Evolutionary conservation across 1,139 yeast genomes (phyloP), one percentile per base, ranked within the genome.

Genomic region (Waltiozyma solani): DNA sequence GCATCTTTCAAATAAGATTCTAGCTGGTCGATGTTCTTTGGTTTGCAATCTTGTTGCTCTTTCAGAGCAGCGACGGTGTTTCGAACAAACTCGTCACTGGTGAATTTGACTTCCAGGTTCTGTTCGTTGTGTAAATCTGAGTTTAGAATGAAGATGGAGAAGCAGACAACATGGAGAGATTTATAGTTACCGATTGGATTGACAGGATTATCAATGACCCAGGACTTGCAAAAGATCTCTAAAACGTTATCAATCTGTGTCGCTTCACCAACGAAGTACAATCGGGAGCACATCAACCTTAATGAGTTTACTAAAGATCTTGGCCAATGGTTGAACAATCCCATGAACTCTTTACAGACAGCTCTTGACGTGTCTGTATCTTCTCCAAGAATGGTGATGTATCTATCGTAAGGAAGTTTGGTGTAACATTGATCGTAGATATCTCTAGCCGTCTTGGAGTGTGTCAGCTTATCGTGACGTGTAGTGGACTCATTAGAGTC

Each of bases 201-300:
- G 14, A 55, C 53, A 38, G 62, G 63, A 32, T 62, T 69, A 61
- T 64, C 70, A 58, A 56, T 66, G 57, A 58, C 72, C 82, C 89
- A 86, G 41, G 82, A 70, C 43, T 71, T 70, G 20, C 94, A 71
- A 54, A 84, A 79, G 2, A 81, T 67, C 34, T 81, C 79, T 42
- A 86, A 62, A 19, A 85, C 71, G 35, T 85, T 68, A 58, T 85
- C 95, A 43, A 86, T 73, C 51, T 81, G 85, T 50, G 83, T 93
- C 2, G 93, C 77, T 57, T 86, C 96, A 3, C 94, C 95, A 51
- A 77, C 78, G 51, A 86, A 67, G 56, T 80, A 82, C 22, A 86
- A 56, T 47, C 69, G 73, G 23, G 73, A 67, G 48, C 94, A 84
- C 34, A 86, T 62, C 38, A 60, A 59, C 32, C 91, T 63, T 15